Conservation (phyloP, 2,329 filamentous ascomycete species). For the Rachicladosporium sp. region DNA sequence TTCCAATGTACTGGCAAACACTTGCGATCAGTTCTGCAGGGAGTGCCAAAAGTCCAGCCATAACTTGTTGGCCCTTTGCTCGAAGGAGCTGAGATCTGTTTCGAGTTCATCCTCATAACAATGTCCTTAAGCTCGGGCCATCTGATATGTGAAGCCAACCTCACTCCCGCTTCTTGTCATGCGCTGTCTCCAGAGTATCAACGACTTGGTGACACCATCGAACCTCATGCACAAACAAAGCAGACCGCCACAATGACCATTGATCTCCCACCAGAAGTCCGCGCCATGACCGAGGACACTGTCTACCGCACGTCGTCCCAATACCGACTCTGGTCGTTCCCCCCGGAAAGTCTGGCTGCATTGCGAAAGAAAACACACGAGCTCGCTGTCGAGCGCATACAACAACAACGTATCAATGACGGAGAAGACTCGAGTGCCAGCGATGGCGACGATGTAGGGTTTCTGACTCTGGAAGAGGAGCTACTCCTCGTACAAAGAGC, state of each 20-base stretch:
- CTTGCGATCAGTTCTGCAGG: constrained; percentile 18
- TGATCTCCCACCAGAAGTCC: constrained; percentile 3
- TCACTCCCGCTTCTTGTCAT: too few species aligned
- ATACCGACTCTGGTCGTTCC: constrained; percentile 87
- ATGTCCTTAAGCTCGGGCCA: too few species aligned
- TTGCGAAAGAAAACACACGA: constrained; percentile 69
- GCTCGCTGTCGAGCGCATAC: constrained; percentile 56
- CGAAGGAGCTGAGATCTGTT: too few species aligned
- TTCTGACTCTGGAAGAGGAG: constrained; percentile 75
- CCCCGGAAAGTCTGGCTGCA: constrained; percentile 55
- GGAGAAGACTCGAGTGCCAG: constrained; percentile 25
- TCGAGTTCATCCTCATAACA: too few species aligned
- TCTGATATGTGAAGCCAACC: too few species aligned
- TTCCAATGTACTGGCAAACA: constrained; percentile 13
- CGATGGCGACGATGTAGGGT: constrained; percentile 51
- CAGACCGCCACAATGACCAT: constrained; percentile 2
- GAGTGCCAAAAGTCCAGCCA: constrained; percentile 9
- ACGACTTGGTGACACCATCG: too few species aligned
- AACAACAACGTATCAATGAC: constrained; percentile 22
- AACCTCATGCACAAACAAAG: not conserved
- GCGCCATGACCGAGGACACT: constrained; percentile 66
- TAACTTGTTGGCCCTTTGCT: too few species aligned
- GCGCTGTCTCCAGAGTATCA: too few species aligned
- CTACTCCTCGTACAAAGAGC: constrained; percentile 70
- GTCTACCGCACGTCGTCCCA: constrained; percentile 84